Evolutionary conservation across 2,329 filamentous ascomycete genomes (phyloP), one percentile per base, ranked within the genome.

Genomic region (Lachnellula occidentalis): DNA sequence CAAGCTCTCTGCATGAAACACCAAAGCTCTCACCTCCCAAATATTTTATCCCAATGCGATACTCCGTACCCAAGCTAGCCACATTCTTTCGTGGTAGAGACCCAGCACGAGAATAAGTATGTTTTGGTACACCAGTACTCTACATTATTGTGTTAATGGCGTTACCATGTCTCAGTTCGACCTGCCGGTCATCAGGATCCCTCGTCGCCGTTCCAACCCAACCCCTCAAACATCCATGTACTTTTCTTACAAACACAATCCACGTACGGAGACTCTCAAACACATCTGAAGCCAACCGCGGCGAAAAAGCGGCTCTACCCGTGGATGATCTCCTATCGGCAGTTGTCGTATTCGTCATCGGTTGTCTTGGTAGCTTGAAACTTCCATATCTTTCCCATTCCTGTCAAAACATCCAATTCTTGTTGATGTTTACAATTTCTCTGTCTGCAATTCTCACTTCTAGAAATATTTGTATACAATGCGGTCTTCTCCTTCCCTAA

Each of bases 401-500:
- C 15, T 50, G 27, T 50, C 21, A 45, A 31, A 17, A 36, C 12
- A 31, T 37, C 46, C 49, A 27, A 31, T 45, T 21, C 34, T 39
- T 37, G 34, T 49, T 21, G 21, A 45, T n/a, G n/a, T 39, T 46
- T 24, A 17, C 41, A 8, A 15, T n/a, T 34, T 43, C 14, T 47
- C 27, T 50, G 5, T 27, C 34, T 15, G 14, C 41, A 43, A 39
- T 45, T 27, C 34, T 43, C 19, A 43, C 11, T 42, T 34, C 50
- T 31, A 31, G 8, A 55, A 24, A 49, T 48, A 8, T 7, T 27
- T n/a, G 9, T 17, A 36, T 19, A 58, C 56, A 52, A 66, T 66
- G 64, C 50, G 61, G 22, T 57, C 54, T 46, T 45, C 53, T n/a
- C 53, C 51, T 24, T n/a, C 62, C 37, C 34, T 64, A 31, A 50